Evolutionary conservation across 2,329 filamentous ascomycete species (phyloP), one percentile per base, ranked within the genome.

Genomic region (Leptographium flavum): DNA sequence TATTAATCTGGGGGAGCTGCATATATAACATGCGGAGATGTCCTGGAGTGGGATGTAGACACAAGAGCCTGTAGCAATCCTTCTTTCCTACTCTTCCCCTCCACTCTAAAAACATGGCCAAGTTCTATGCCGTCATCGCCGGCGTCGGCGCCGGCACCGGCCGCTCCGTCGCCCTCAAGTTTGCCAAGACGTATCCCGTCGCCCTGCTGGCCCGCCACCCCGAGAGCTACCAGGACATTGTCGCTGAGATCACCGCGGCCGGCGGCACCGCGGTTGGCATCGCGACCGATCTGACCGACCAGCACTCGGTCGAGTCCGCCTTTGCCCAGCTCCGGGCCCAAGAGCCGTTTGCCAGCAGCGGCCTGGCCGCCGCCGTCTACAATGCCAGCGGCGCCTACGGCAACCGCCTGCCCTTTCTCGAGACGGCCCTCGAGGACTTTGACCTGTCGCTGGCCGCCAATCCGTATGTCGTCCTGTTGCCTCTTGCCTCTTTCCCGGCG

Each of bases 241-340:
- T 83, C 7, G 58, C 71, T 3, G 81, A 86, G 53, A 87, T 92
- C 63, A 78, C 78, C 46, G 58, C 63, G 5, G 59, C 63, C 0
- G 84, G 84, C 11, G 84, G 85, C 2, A 70, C 73, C 40, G 85
- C 84, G 2, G 63, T 87, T 13, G 83, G 83, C 14, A 74, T 90
- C 54, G 70, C 73, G 5, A 73, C 83, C 2, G 81, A 87, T 54
- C 70, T 81, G 1, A 67, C 75, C 0, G 71, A 75, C 47, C 57
- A 68, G 1, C 43, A 53, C 1, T 64, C 67, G 38, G 60, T 85
- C 1, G 67, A 69, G 37, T 60, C 64, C 2, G 82, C 81, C 0
- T 78, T 87, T 45, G 65, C 75, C n/a, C 59, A 67, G 35, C 79
- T 87, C 55, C 63, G 72, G 51, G 63, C 72, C 48, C 70, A 81